Conservation (phyloP, 345 rosid species). For the Eucalyptus brandiana region DNA sequence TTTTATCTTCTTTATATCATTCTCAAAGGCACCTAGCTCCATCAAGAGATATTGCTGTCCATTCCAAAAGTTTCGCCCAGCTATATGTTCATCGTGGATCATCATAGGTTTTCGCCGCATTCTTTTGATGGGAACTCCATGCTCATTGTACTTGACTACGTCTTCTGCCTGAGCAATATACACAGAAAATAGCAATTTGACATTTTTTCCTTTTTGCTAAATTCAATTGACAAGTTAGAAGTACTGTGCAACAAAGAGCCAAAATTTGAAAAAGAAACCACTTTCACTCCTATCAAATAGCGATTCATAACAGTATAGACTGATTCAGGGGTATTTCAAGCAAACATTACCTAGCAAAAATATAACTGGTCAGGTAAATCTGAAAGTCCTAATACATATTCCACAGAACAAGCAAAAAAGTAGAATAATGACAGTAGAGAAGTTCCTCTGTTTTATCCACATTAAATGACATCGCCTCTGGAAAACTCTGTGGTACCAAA, state of each 20-base stretch:
- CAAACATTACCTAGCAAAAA: neutral
- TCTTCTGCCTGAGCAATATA: constrained; percentile 44
- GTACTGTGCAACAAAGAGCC: neutral
- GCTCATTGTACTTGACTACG: constrained; percentile 53
- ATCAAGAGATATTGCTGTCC: constrained; percentile 31
- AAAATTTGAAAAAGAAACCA: neutral
- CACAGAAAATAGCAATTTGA: neutral
- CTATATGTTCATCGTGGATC: constrained; percentile 46
- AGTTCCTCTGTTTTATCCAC: neutral
- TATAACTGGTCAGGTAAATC: neutral
- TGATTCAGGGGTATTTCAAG: neutral
- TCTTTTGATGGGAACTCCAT: constrained; percentile 68
- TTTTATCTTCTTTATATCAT: constrained; percentile 45
- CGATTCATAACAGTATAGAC: neutral
- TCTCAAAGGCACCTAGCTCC: constrained; percentile 46
- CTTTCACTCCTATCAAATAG: neutral
- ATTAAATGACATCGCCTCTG: neutral
- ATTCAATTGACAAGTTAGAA: neutral
- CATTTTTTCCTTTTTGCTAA: neutral
- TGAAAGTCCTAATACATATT: neutral
- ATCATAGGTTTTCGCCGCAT: constrained; percentile 42
- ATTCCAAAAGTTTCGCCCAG: constrained; percentile 71
- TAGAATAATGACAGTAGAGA: neutral
- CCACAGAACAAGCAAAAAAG: neutral
- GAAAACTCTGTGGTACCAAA: neutral